phyloP scores from a whole-genome alignment of 2,329 filamentous ascomycete genomes.

The Rutstroemia sp. region DNA sequence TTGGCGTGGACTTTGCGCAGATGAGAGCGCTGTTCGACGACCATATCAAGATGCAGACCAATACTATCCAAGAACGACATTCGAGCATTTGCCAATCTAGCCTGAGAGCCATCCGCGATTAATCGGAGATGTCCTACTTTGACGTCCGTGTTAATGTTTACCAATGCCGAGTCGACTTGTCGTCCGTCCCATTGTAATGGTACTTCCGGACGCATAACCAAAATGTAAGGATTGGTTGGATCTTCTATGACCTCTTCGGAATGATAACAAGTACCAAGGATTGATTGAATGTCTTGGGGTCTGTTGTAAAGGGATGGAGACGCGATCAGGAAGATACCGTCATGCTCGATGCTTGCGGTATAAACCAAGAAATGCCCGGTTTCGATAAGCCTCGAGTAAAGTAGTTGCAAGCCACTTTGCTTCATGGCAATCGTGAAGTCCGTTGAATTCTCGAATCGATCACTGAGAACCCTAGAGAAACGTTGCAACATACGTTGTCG shows the following conservation, averaged over 20 bases:
- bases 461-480: conserved; percentile 82
- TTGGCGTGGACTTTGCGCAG: conserved; percentile 86
- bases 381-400: conserved; percentile 73
- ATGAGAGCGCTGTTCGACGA: conserved; percentile 89
- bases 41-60: conserved; percentile 76
- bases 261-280: conserved; percentile 74
- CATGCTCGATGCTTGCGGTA: conserved; percentile 60
- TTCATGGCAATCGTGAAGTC: conserved; percentile 83
- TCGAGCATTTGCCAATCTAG: conserved; percentile 71
- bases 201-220: conserved; percentile 78
- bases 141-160: conserved; percentile 75
- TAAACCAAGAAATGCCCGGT: conserved; percentile 86
- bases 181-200: conserved; percentile 75
- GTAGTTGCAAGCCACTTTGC: conserved; percentile 60
- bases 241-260: conserved; percentile 67
- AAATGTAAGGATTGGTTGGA: conserved; percentile 70
- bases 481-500: conserved; percentile 94
- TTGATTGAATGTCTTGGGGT: conserved; percentile 73
- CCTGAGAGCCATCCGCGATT: conserved; percentile 79
- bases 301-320: conserved; percentile 71
- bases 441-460: conserved; percentile 92
- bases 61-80: conserved; percentile 69
- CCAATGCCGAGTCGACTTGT: conserved; percentile 61
- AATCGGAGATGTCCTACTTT: conserved; percentile 81
- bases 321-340: conserved; percentile 76